A percentile compares a stretch with the other conserved stretches of the same genome.
phyloP scores from a whole-genome alignment of 257 asterid genomes.

The Gynochthodes officinalis region DNA sequence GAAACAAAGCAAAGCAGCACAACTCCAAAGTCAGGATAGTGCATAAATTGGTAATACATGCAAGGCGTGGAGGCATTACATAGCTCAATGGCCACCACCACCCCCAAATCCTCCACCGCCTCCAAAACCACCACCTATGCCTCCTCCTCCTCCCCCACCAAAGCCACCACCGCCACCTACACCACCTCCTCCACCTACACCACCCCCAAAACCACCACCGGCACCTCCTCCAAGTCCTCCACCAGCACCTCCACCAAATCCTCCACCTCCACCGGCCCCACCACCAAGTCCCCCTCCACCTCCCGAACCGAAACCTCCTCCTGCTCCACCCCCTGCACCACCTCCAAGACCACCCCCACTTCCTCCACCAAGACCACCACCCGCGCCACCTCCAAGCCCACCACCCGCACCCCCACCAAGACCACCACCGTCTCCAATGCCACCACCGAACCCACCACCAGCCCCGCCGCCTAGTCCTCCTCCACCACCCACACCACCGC shows the following conservation, averaged over 20 bases:
- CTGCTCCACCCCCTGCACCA: slow-evolving; percentile 14
- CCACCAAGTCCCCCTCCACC: slow-evolving; percentile 21
- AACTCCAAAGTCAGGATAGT: not conserved
- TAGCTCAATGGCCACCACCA: not conserved
- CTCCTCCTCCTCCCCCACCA: slow-evolving; percentile 11
- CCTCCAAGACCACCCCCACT: slow-evolving; percentile 22
- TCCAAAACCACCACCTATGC: slow-evolving; percentile 5
- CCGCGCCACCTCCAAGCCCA: slow-evolving; percentile 19
- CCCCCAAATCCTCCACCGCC: slow-evolving; percentile 6
- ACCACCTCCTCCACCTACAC: slow-evolving; percentile 10
- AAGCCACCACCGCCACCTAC: slow-evolving; percentile 6
- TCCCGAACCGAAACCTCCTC: slow-evolving; percentile 21
- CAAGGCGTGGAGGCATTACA: not conserved
- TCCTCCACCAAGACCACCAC: slow-evolving; percentile 22
- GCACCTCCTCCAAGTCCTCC: slow-evolving; percentile 12
- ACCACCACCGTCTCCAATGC: slow-evolving; percentile 20
- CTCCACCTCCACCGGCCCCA: slow-evolving; percentile 18
- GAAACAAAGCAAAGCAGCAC: not conserved
- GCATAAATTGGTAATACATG: not conserved
- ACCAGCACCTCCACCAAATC: slow-evolving; percentile 18
- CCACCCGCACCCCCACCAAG: slow-evolving; percentile 27
- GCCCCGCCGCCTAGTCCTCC: slow-evolving; percentile 21
- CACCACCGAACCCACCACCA: slow-evolving; percentile 23
- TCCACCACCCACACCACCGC: slow-evolving; percentile 33
- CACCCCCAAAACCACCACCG: slow-evolving; percentile 9